Evolutionary conservation across 1,284 basidiomycete genomes (phyloP), one percentile per base, ranked within the genome.

Genomic region (Inonotus hispidus): DNA sequence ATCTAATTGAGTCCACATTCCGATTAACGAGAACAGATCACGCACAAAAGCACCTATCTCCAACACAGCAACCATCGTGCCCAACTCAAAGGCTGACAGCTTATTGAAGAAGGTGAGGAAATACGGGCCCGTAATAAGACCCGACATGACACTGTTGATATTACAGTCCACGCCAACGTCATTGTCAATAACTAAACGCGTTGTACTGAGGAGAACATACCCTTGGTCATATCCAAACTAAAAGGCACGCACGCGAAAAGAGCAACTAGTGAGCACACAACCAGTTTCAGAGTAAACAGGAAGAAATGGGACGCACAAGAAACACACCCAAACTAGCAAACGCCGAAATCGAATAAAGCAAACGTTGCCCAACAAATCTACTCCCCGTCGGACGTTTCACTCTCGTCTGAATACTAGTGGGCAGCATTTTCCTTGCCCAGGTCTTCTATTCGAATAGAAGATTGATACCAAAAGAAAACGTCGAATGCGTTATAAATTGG

Each of bases 141-240:
- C 93, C 65, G 87, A 91, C 88, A 92, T 92, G 71, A 92, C 89
- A 63, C 90, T 88, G 68, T 38, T 21, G 8, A 54, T 23, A 49
- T 49, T 32, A 35, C 21, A 19, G n/a, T 27, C 13, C 23, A 45
- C 16, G n/a, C n/a, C n/a, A n/a, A n/a, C n/a, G n/a, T n/a, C n/a
- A n/a, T n/a, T n/a, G n/a, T n/a, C n/a, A n/a, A n/a, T n/a, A n/a
- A n/a, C n/a, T n/a, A n/a, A n/a, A n/a, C n/a, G n/a, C n/a, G n/a
- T n/a, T 56, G 45, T 56, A 38, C 23, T 25, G 58, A 10, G 52
- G 14, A 4, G 3, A 65, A 59, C 77, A 65, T 71, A 93, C 92
- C 93, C 93, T 82, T 95, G 93, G 74, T 95, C 92, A 82, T 93
- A 94, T 64, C 93, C 93, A 74, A 94, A 95, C 91, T 86, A n/a